Base-by-base conservation (phyloP, 2,329 filamentous ascomycete species). In the Pseudogymnoascus destructans region DNA sequence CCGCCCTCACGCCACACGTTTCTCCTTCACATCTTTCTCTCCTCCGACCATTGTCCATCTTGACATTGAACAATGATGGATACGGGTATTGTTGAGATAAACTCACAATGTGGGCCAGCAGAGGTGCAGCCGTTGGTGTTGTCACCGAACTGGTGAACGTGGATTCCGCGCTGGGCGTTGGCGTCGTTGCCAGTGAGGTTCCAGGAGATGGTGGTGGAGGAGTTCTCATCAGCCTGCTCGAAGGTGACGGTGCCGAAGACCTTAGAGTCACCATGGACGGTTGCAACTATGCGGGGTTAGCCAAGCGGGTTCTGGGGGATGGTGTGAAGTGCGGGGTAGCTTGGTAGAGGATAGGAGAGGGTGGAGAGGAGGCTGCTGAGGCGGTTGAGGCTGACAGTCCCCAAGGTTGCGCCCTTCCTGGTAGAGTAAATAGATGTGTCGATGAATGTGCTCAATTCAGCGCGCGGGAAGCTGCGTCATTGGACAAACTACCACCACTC, bases 71-170 rank as follows among this genome's bases (percentile, higher is more conserved):
- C 58, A 55, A 49, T 27, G 10, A 5, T 8, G 4, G 5, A 52
- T 52, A 52, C 23, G n/a, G 38, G 42, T 30, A 52, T 52, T 9
- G 7, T 10, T 52, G 42, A 52, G 23, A 17, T 30, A 4, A 52
- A 77, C 88, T 73, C 79, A 95, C 90, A 98, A 80, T 98, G 93
- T 75, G 93, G 92, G 58, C 93, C 93, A 66, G 93, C 93, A 66
- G 88, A 95, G 66, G 92, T 97, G 87, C 93, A 98, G 74, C 93
- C 93, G 78, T 98, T 98, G 81, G 93, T 97, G 83, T 97, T 97
- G 82, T 97, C 93, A 73, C 93, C 93, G 71, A 95, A 98, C 74
- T 93, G 89, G 80, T 98, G 93, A 71, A 98, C 85, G 81, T 98
- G 93, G 82, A 97, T 90, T 75, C 89, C 93, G 76, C 93, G 92